A percentile compares a stretch with the other conserved stretches of the same genome.
Evolutionary conservation across 23 red algal species (phyloP).

Genomic region (Gracilaria domingensis): DNA sequence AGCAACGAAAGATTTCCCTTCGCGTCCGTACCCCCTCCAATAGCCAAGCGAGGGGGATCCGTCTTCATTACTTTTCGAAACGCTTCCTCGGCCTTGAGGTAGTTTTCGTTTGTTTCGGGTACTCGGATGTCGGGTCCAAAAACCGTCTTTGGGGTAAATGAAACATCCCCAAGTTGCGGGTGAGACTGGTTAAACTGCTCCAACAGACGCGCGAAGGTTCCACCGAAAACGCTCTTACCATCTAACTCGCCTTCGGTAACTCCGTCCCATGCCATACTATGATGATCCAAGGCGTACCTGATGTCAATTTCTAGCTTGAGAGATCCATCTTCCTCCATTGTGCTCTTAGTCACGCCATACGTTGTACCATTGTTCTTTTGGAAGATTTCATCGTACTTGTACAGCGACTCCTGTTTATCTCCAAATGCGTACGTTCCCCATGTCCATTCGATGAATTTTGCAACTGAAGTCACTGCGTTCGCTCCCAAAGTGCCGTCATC

Average conservation of each 20-base stretch:
- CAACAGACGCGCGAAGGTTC: neutral
- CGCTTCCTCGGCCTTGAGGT: constrained; percentile 27
- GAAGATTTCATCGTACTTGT: constrained; percentile 28
- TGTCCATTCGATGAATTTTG: constrained; percentile 49
- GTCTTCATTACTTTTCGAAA: constrained; percentile 29
- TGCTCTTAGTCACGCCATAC: constrained; percentile 52
- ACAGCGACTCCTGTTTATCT: constrained; percentile 42
- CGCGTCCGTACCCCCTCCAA: constrained; percentile 55
- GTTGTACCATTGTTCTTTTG: constrained; percentile 43
- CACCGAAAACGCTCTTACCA: constrained; percentile 5
- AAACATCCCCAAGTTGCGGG: constrained; percentile 5
- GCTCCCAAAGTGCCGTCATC: constrained; percentile 18
- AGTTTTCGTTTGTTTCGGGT: constrained; percentile 47
- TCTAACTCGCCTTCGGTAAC: constrained; percentile 33
- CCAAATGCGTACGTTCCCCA: constrained; percentile 56
- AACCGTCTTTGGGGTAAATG: neutral
- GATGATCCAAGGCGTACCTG: constrained; percentile 52
- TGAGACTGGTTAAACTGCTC: neutral
- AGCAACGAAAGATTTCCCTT: constrained; percentile 40
- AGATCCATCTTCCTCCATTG: constrained; percentile 33
- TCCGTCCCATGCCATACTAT: constrained; percentile 37
- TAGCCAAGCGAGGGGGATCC: constrained; percentile 40
- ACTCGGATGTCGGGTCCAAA: constrained; percentile 53
- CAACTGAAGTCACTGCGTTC: constrained; percentile 17
- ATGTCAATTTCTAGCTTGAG: constrained; percentile 49